Evolutionary conservation across 441 rosid genomes (phyloP), one percentile per base, ranked within the genome.

Genomic region (Adansonia madagascariensis): DNA sequence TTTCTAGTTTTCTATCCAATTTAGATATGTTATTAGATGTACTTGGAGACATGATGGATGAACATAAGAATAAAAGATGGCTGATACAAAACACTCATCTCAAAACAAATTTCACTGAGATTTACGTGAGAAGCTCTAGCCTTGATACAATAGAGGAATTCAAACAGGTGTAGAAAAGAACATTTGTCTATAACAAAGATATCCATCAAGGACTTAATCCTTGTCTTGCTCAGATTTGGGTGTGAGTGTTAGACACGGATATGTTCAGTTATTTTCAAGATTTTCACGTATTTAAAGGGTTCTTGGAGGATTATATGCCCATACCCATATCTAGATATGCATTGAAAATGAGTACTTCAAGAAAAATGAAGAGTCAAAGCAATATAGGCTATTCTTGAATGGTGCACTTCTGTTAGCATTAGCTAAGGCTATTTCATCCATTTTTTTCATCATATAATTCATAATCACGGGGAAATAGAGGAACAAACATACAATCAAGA

Each of bases 401-500:
- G 20, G 8, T 53, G 4, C 57, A 53, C 6, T 53, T 0, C 2
- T 15, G 8, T 53, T 50, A 59, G 6, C 61, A 56, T 20, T 8
- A 57, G 62, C 27, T 4, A n/a, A 7, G 59, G n/a, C 18, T 6
- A 24, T 66, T 10, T 66, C 15, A 66, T 47, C 22, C 12, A 39
- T 12, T 47, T 70, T 44, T 20, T 22, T 24, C 31, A 20, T 22
- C 39, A 49, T 14, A 20, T 17, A 68, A 6, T 44, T 14, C 5
- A 49, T 11, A 11, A 41, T 11, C 65, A 41, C 9, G 6, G 69
- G 22, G 53, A 46, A 39, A 14, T 9, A 14, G 31, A 62, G 44
- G 44, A 62, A 44, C 27, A 79, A 20, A 24, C 90, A 35, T 85
- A 92, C 94, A 57, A 90, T 89, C 8, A 91, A 85, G 81, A 91